Base-by-base conservation (phyloP, 129 eudicot species). In the Pittosporum tobira region DNA sequence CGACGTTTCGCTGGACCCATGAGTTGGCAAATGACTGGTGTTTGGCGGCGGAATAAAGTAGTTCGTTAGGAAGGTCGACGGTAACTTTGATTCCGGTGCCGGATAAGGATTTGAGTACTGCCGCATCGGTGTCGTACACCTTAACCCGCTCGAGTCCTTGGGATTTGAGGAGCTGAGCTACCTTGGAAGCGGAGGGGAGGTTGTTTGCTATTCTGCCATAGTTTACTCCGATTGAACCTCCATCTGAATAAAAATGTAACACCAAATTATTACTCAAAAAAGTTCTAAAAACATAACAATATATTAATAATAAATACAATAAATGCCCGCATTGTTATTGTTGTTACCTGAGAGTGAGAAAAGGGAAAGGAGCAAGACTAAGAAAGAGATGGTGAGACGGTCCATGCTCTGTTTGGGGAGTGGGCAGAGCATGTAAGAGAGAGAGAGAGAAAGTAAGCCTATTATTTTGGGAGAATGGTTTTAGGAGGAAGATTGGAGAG, bases 31-130 rank as follows among this genome's bases (percentile, higher is more conserved):
- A 93, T 13, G 84, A 76, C 6, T 56, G 77, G 64, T 75, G 75
- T 23, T 58, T 73, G 2, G 99, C 94, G 21, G 89, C 93, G 30
- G 75, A 26, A 48, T 14, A 51, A 70, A 93, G 96, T 1, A 76
- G 88, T 43, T 84, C 91, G 59, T 93, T 93, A 1, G 99, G 99
- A 46, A 93, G 88, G 57, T 84, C 78, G 46, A 93, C 77, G 38
- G 86, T 81, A 48, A 84, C 83, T 28, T 62, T 77, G 6, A 87
- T 84, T 14, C 72, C 79, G 51, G 99, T 69, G 7, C 81, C 81
- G 51, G 96, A 61, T 2, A 93, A 38, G 0, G 99, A 77, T 6
- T 51, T 68, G 58, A 93, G 96, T 0, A 93, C 91, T 0, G 77
- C 71, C 14, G 94, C 86, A 73, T 93, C 96, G 15, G 96, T 66